Conservation (phyloP, 148 eudicot genomes). For the Rhododendron simsii region DNA sequence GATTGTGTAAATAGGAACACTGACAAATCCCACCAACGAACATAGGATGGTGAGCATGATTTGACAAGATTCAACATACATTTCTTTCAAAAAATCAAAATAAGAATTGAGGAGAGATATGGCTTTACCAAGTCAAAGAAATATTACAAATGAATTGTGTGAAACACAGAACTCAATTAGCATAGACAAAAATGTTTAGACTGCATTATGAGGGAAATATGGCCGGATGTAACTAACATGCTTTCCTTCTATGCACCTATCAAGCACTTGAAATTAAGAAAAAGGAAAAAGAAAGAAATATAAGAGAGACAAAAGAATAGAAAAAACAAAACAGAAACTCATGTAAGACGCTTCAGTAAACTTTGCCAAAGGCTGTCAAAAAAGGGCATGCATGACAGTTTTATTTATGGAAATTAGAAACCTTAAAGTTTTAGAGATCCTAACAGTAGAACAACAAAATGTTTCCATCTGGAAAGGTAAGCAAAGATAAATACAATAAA, state of each 20-base stretch:
- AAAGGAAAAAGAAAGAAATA: neutral
- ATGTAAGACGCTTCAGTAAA: neutral
- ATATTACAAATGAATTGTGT: neutral
- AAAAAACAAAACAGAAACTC: neutral
- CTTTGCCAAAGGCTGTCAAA: neutral
- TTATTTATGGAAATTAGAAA: neutral
- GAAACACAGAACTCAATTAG: neutral
- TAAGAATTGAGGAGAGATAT: neutral
- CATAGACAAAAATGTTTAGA: neutral
- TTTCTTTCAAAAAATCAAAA: neutral
- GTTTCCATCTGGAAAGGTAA: neutral
- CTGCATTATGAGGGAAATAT: neutral
- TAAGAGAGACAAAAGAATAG: neutral
- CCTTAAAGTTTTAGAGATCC: neutral
- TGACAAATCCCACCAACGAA: neutral
- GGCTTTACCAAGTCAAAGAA: neutral
- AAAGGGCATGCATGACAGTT: neutral
- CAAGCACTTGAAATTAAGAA: neutral
- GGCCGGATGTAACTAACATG: neutral
- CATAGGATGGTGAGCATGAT: neutral
- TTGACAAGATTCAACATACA: neutral
- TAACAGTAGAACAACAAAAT: neutral
- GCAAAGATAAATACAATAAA: neutral
- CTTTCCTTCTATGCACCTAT: neutral
- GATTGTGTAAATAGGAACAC: neutral